Evolutionary conservation across 768 basidiomycete species (phyloP).

Genomic region (Mycena latifolia): DNA sequence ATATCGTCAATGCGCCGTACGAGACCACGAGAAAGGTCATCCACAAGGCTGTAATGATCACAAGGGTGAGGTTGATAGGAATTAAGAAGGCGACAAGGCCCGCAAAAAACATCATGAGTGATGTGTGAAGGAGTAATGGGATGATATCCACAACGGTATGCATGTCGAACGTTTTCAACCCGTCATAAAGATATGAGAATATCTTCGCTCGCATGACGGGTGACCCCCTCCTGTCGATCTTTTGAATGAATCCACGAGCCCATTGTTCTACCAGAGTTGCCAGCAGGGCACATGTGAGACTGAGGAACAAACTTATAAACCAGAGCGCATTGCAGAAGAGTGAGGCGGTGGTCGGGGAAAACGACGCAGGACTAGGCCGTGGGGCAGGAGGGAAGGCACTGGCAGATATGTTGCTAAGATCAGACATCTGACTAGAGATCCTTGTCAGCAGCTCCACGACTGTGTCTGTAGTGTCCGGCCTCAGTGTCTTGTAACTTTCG

Average conservation of each 20-base stretch:
- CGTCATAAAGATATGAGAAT: slow-evolving; percentile 6
- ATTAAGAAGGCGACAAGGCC: slow-evolving; percentile 16
- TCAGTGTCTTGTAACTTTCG: slow-evolving; percentile 9
- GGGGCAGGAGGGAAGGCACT: background rate
- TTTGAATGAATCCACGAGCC: slow-evolving; percentile 4
- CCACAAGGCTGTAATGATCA: background rate
- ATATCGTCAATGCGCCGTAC: background rate
- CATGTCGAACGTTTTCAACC: slow-evolving; percentile 9
- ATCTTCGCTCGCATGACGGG: slow-evolving; percentile 1
- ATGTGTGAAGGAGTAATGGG: slow-evolving; percentile 2
- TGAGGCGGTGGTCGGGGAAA: background rate
- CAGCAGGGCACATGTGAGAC: slow-evolving; percentile 14
- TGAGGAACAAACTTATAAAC: slow-evolving; percentile 12
- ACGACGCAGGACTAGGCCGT: background rate
- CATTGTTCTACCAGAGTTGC: slow-evolving; percentile 14
- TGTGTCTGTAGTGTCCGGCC: background rate
- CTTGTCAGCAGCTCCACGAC: background rate
- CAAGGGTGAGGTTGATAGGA: background rate
- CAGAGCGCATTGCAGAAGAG: slow-evolving; percentile 2
- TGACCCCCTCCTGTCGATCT: background rate
- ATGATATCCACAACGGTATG: slow-evolving; percentile 10
- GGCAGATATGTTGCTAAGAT: background rate
- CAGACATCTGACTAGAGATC: slow-evolving; percentile 1
- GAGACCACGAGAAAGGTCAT: background rate
- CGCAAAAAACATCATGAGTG: slow-evolving; percentile 11